phyloP scores from a whole-genome alignment of 495 filamentous ascomycete species.

The Hyaloscypha variabilis region DNA sequence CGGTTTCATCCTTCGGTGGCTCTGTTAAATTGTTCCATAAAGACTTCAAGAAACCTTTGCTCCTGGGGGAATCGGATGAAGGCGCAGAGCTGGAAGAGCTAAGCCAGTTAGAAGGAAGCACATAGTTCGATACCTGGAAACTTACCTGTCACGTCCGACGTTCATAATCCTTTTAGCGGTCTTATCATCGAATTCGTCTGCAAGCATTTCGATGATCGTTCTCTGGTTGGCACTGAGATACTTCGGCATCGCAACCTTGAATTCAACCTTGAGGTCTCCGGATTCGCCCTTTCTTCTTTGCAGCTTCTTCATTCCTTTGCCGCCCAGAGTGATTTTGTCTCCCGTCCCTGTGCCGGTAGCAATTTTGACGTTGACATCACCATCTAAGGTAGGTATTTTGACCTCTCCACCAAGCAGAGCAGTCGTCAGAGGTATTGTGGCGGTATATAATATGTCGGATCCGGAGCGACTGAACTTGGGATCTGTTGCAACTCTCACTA shows the following conservation, averaged over 20 bases:
- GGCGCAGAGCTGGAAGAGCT: conserved; percentile 15
- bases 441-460: conserved; percentile 89
- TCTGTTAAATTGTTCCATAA: conserved; percentile 88
- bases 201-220: conserved; percentile 89
- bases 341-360: conserved; percentile 90
- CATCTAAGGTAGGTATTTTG: conserved; percentile 85
- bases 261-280: conserved; percentile 90
- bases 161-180: conserved; percentile 91
- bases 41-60: conserved; percentile 84
- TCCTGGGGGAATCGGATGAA: conserved; percentile 50
- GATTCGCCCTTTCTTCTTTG: conserved; percentile 48
- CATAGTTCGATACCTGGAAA: not conserved
- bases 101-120: conserved; percentile 1
- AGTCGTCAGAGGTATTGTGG: conserved; percentile 88
- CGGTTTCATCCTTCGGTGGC: conserved; percentile 54
- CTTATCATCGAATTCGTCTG: conserved; percentile 91
- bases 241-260: conserved; percentile 93
- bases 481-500: conserved; percentile 81
- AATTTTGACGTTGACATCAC: conserved; percentile 85
- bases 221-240: conserved; percentile 87
- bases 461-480: conserved; percentile 83
- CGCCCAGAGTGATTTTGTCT: conserved; percentile 81
- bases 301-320: conserved; percentile 91
- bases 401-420: conserved; percentile 91
- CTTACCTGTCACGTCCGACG: conserved; percentile 24